Base-by-base conservation (phyloP, 805 yeast species). In the Pichia sporocuriosa region DNA sequence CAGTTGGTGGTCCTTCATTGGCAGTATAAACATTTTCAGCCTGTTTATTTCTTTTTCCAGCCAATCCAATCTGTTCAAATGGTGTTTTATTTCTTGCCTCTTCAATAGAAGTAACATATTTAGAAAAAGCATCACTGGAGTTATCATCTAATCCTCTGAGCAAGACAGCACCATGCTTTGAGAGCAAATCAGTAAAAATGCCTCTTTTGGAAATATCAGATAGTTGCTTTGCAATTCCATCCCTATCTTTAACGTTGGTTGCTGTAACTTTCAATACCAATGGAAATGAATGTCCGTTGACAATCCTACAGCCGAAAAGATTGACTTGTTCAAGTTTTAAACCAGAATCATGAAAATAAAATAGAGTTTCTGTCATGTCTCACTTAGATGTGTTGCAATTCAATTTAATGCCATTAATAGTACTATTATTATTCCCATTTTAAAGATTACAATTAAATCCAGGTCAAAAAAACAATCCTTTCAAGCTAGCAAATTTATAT, bases 51-150 rank as follows among this genome's bases (percentile, higher is more conserved):
- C 41, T 22, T 31, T 37, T 31, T 10, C 35, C 41, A 3, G 41
- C 35, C 15, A 30, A 29, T 13, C 41, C 41, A 17, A 30, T 37
- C 10, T 37, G 41, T 15, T 30, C 41, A 37, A 37, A 37, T 28
- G 41, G 41, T 9, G 29, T 31, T 29, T 26, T 30, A n/a, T 31
- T 31, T 15, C 35, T 21, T 6, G 24, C 30, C 6, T 19, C 13
- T 31, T 30, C 41, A 16, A 37, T 37, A 7, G 41, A 24, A 1
- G 35, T 37, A n/a, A 37, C 15, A 13, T 26, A 37, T 24, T 23
- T 24, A 2, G 35, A 30, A 24, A 37, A 37, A 3, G 35, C 22
- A 23, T 31, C 24, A 19, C 20, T 17, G 4, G 22, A 15, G n/a
- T 23, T 30, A n/a, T 31, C 35, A n/a, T 19, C 23, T 8, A 37